These are phyloP conservation scores for Phyllostachys edulis DNA, from an alignment of 176 grass and related monocot genomes.

Conservation along the genomic window DNA sequence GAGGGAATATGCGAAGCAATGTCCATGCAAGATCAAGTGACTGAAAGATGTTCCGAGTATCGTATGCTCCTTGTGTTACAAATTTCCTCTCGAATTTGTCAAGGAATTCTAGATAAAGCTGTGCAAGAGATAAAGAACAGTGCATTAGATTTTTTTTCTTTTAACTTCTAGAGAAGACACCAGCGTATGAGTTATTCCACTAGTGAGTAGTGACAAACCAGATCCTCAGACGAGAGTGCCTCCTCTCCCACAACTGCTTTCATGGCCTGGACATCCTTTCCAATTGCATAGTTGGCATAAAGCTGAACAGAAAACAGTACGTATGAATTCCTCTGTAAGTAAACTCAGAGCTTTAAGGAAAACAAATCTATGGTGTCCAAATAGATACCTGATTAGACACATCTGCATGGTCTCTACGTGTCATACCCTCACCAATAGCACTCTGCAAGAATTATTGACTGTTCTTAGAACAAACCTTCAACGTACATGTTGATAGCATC, in stretches of 20 bases:
- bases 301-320: slow-evolving; percentile 53
- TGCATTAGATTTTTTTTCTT: slow-evolving; percentile 12
- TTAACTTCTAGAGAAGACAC: not conserved
- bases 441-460: slow-evolving; percentile 57
- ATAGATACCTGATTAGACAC: slow-evolving; percentile 90
- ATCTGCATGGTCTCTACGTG: slow-evolving; percentile 91
- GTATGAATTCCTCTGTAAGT: not conserved
- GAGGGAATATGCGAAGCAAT: slow-evolving; percentile 94
- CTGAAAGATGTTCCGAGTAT: slow-evolving; percentile 97
- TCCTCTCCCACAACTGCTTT: slow-evolving; percentile 99
- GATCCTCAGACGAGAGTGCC: slow-evolving; percentile 96
- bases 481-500: not conserved
- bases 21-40: slow-evolving; percentile 98
- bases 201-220: slow-evolving; percentile 47
- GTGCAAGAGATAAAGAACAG: slow-evolving; percentile 28
- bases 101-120: slow-evolving; percentile 97
- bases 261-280: slow-evolving; percentile 99
- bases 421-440: slow-evolving; percentile 99
- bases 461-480: slow-evolving; percentile 26
- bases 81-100: slow-evolving; percentile 99
- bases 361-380: not conserved
- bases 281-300: slow-evolving; percentile 99
- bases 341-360: not conserved
- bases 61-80: slow-evolving; percentile 87
- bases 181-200: not conserved